Conservation (phyloP, 352 stramenopile species). For the Elongisporangium anandrum region DNA sequence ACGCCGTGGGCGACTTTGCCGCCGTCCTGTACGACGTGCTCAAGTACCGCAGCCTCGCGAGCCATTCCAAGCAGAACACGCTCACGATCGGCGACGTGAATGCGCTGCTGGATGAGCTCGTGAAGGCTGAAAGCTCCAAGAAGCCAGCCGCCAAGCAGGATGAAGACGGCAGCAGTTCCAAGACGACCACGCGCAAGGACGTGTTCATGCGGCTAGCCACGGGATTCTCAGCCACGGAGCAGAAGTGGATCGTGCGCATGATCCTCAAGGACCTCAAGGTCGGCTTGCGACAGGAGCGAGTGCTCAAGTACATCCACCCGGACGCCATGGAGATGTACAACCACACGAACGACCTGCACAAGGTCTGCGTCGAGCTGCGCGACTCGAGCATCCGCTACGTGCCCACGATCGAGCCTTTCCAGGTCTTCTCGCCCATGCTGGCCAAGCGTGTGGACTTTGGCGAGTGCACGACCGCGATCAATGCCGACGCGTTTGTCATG, state of each 20-base stretch:
- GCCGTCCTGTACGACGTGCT: constrained; percentile 72
- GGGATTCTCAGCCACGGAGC: constrained; percentile 66
- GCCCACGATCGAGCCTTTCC: constrained; percentile 71
- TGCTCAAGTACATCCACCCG: constrained; percentile 77
- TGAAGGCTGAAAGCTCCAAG: constrained; percentile 27
- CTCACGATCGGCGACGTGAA: constrained; percentile 46
- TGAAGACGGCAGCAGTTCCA: not conserved
- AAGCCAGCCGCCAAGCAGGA: not conserved
- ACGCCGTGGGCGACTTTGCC: constrained; percentile 79
- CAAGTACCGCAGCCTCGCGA: constrained; percentile 49
- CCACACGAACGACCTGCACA: constrained; percentile 80
- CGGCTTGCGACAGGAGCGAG: constrained; percentile 70
- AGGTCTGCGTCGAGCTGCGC: constrained; percentile 64
- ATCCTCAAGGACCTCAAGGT: constrained; percentile 88
- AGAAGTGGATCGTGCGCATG: constrained; percentile 83
- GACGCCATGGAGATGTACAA: constrained; percentile 87
- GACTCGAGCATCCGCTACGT: constrained; percentile 83
- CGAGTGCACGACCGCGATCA: constrained; percentile 69
- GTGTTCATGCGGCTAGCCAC: constrained; percentile 74
- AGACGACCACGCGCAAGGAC: constrained; percentile 30
- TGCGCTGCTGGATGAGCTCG: constrained; percentile 49
- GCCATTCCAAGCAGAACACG: constrained; percentile 44
- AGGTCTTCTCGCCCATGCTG: constrained; percentile 85
- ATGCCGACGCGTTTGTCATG: constrained; percentile 70
- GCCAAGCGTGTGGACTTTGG: constrained; percentile 84